Conservation (phyloP, 1,284 basidiomycete species). For the Trichosporon inkin region DNA sequence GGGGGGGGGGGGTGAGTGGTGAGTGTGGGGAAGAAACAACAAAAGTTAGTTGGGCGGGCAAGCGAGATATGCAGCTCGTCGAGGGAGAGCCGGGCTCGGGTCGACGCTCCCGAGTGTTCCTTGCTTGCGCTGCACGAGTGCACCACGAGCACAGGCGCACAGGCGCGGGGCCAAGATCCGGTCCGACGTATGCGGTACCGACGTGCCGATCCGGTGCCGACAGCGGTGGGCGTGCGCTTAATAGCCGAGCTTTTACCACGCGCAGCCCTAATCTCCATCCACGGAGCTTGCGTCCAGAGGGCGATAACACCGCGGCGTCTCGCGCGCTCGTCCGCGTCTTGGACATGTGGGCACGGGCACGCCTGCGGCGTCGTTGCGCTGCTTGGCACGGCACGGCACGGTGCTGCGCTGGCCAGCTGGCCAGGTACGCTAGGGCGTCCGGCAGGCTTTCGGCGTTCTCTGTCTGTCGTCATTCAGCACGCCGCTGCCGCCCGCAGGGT, state of each 20-base stretch:
- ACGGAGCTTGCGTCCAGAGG: neutral
- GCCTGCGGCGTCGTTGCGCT: neutral
- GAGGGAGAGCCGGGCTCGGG: no score
- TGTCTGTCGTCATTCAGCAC: no score
- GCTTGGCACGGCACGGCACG: no score
- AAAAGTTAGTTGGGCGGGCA: neutral
- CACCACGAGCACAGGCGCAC: no score
- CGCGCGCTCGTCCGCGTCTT: neutral
- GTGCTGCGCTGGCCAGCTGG: no score
- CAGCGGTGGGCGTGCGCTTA: neutral
- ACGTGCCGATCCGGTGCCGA: neutral
- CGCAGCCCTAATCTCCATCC: neutral
- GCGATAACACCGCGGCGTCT: neutral
- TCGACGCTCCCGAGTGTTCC: no score
- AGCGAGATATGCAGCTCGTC: neutral
- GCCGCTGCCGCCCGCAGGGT: no score
- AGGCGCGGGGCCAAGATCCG: constrained; percentile 6
- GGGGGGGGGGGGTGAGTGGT: neutral
- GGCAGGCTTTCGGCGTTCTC: no score
- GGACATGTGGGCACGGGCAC: neutral
- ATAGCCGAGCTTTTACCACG: constrained; percentile 5
- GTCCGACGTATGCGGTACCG: neutral
- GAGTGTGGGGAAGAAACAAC: neutral
- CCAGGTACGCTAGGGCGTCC: no score
- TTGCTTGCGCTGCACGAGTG: no score